Conservation (phyloP, 1,284 basidiomycete genomes). For the Macrocystidia cucumis region DNA sequence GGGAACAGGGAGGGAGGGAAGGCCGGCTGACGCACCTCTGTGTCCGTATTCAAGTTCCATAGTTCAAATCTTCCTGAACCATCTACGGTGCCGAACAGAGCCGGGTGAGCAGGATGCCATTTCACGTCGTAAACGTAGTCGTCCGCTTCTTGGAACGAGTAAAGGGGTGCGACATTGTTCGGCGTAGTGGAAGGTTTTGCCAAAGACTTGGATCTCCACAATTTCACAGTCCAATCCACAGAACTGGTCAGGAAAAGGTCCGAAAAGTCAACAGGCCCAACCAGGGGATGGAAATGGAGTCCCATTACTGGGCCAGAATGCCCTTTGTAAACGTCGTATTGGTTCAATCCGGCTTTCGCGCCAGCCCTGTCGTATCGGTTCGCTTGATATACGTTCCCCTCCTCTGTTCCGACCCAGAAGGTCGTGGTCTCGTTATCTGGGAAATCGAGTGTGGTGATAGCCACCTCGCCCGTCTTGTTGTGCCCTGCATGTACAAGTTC, state of each 20-base stretch:
- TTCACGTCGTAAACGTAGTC: constrained; percentile 99
- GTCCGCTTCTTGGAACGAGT: constrained; percentile 93
- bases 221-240: constrained; percentile 94
- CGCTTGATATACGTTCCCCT: constrained; percentile 93
- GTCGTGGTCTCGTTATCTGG: constrained; percentile 92
- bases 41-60: constrained; percentile 94
- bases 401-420: constrained; percentile 96
- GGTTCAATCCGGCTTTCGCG: constrained; percentile 90
- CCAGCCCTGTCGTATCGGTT: constrained; percentile 96
- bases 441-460: constrained; percentile 89
- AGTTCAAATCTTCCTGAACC: constrained; percentile 93
- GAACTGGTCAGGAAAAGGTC: constrained; percentile 91
- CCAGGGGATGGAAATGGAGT: constrained; percentile 88
- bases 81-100: constrained; percentile 90
- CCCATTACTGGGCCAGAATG: constrained; percentile 94
- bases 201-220: constrained; percentile 79
- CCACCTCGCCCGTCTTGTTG: constrained; percentile 93
- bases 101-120: constrained; percentile 96
- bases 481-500: constrained; percentile 82
- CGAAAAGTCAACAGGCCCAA: constrained; percentile 89
- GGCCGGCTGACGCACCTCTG: constrained; percentile 63
- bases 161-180: constrained; percentile 62
- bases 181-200: constrained; percentile 55
- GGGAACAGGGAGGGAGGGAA: not conserved
- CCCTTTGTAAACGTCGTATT: constrained; percentile 85